Evolutionary conservation across 129 eudicot species (phyloP), one percentile per base, ranked within the genome.

Genomic region (Ambrosia trifida): DNA sequence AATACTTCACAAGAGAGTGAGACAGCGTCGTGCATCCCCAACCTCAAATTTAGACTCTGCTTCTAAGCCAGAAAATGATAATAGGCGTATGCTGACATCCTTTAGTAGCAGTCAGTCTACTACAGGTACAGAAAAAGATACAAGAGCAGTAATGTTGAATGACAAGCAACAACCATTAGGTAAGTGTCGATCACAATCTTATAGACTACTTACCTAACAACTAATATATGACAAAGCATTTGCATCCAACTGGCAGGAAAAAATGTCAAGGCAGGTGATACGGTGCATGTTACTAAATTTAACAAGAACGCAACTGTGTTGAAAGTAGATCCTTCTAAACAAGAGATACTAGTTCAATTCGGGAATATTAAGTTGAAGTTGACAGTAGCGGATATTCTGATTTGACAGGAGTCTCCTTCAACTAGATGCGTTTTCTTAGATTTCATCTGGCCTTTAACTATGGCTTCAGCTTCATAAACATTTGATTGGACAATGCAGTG

Each of bases 281-380:
- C 43, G 72, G 96, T 89, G 80, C 83, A 84, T 61, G 90, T 94
- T 67, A 78, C 84, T 83, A 87, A 85, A 50, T 84, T 89, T 64
- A 85, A 83, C 32, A 87, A 71, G 79, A 82, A 89, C 74, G 98
- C 84, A 13, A 72, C 64, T 1, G 96, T 94, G 19, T 53, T 89
- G 69, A 78, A 82, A 72, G 83, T 87, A 77, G 96, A 86, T 64
- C 85, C 84, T 44, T 85, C 84, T 19, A 89, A 85, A 83, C 84
- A 79, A 71, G 88, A 94, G 61, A 64, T 89, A 12, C 63, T 87
- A 44, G 98, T 89, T 75, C 96, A 83, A 78, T 84, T 87, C 18
- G 95, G 96, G 69, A 77, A 65, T 50, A 66, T 87, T 81, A 92
- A 85, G 87, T 19, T 94, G 81, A 89, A 89, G 82, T 66, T 94